Percentiles rank a stretch among this genome's conserved stretches.
Evolutionary conservation across 371 early-diverging fungal species (phyloP).

Genomic region (Sporodiniella umbellata): DNA sequence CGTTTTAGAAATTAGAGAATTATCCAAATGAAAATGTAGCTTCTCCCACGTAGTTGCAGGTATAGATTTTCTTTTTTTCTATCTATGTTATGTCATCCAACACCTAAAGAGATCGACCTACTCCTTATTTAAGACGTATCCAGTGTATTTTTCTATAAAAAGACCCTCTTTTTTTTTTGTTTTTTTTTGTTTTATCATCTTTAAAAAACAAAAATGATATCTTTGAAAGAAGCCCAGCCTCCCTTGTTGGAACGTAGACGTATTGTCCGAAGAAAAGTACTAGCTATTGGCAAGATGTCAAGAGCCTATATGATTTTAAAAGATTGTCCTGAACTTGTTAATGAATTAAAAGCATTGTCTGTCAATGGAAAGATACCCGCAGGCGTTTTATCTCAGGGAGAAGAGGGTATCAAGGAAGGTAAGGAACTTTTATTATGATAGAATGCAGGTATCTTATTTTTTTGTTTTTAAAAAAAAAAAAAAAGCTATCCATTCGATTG

Average conservation of each 20-base stretch:
- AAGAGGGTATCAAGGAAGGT: constrained; percentile 30
- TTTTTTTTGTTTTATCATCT: background rate
- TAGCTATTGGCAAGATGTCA: constrained; percentile 41
- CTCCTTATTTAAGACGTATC: too few relatives aligned
- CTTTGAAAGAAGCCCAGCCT: background rate
- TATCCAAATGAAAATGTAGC: too few relatives aligned
- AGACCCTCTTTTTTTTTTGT: background rate
- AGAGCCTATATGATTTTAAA: constrained; percentile 27
- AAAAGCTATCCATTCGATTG: too few relatives aligned
- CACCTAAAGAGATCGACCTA: too few relatives aligned
- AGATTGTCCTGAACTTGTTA: constrained; percentile 35
- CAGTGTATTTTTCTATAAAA: too few relatives aligned
- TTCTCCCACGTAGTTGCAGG: too few relatives aligned
- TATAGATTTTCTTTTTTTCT: too few relatives aligned
- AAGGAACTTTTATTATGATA: too few relatives aligned
- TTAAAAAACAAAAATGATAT: background rate
- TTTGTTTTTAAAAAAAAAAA: too few relatives aligned
- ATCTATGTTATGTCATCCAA: too few relatives aligned
- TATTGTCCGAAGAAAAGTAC: constrained; percentile 36
- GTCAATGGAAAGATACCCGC: constrained; percentile 30
- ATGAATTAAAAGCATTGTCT: constrained; percentile 30
- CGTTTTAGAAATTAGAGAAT: too few relatives aligned
- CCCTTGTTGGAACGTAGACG: constrained; percentile 24
- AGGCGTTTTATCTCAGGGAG: constrained; percentile 32
- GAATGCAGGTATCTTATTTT: too few relatives aligned